A percentile compares a stretch with the other conserved stretches of the same genome.
phyloP scores from a whole-genome alignment of 805 yeast genomes.

The Candida pseudofarinosa region DNA sequence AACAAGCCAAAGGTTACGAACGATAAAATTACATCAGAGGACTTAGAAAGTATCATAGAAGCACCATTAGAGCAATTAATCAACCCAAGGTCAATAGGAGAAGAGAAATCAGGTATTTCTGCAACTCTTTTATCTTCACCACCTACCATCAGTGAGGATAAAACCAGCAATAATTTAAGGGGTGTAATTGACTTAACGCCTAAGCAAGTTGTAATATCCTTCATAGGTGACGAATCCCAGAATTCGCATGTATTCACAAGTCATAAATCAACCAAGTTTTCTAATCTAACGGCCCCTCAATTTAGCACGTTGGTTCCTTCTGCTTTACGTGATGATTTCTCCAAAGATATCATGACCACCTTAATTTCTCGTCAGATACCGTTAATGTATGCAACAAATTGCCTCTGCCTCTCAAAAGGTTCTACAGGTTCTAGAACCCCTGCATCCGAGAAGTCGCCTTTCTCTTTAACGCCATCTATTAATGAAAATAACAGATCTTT shows the following conservation, averaged over 20 bases:
- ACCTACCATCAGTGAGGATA: not conserved
- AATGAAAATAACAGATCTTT: constrained; percentile 11
- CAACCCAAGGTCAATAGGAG: constrained; percentile 16
- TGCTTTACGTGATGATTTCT: not conserved
- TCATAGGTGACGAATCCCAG: constrained; percentile 5
- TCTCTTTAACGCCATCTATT: constrained; percentile 12
- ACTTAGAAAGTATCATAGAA: constrained; percentile 22
- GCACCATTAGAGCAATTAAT: constrained; percentile 25
- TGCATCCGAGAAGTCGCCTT: constrained; percentile 9
- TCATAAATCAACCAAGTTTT: constrained; percentile 2
- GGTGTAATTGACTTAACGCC: constrained; percentile 2
- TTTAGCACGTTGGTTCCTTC: constrained; percentile 7
- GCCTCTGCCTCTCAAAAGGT: constrained; percentile 10
- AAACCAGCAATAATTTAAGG: not conserved
- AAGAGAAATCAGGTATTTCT: constrained; percentile 12
- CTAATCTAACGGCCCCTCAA: constrained; percentile 2
- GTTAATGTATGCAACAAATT: constrained; percentile 17
- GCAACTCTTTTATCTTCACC: not conserved
- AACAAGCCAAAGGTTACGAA: constrained; percentile 8
- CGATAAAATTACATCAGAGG: constrained; percentile 8
- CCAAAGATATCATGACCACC: constrained; percentile 1
- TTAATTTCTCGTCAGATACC: constrained; percentile 11
- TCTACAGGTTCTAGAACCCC: not conserved
- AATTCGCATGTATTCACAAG: constrained; percentile 7
- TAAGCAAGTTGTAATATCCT: constrained; percentile 5